A percentile compares a stretch with the other conserved stretches of the same genome.
phyloP scores from a whole-genome alignment of 495 filamentous ascomycete genomes.

The Podospora bellae-mahoneyi region DNA sequence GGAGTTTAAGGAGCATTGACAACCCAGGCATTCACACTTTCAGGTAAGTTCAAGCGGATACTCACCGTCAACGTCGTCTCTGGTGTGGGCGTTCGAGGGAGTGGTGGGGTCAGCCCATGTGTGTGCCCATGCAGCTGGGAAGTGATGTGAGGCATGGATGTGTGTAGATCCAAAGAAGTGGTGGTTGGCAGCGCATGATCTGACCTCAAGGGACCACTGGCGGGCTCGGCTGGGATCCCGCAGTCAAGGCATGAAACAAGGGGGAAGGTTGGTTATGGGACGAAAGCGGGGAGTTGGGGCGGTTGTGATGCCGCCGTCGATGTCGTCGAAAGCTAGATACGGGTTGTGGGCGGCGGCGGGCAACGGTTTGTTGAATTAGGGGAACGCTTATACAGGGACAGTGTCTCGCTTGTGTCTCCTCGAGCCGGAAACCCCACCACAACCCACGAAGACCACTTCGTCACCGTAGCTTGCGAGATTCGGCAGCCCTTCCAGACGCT shows the following conservation, averaged over 20 bases:
- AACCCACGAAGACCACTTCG: conserved; percentile 13
- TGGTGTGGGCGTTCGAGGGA: conserved; percentile 13
- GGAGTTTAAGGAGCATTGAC: not conserved
- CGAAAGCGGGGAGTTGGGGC: conserved; percentile 12
- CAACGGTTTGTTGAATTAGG: conserved; percentile 9
- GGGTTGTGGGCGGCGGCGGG: conserved; percentile 8
- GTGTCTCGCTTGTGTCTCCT: conserved; percentile 16
- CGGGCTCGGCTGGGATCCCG: not conserved
- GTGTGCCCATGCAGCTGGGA: conserved; percentile 3
- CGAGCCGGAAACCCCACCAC: conserved; percentile 1
- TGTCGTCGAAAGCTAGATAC: not conserved
- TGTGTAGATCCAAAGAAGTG: not conserved
- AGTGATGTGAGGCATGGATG: conserved; percentile 19
- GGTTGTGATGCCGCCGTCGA: conserved; percentile 7
- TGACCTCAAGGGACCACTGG: not conserved
- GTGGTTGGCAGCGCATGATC: conserved; percentile 9
- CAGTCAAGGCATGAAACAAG: conserved; percentile 3
- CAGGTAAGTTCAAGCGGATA: conserved; percentile 12
- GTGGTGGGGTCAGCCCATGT: conserved; percentile 13
- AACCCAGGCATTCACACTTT: not conserved
- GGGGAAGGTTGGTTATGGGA: not conserved
- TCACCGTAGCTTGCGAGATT: not conserved
- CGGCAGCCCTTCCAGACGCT: conserved; percentile 2
- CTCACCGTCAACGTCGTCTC: conserved; percentile 5
- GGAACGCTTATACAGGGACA: conserved; percentile 16